These are phyloP conservation scores for Castanopsis chinensis DNA, from an alignment of 306 rosid species.

Conservation along the genomic window DNA sequence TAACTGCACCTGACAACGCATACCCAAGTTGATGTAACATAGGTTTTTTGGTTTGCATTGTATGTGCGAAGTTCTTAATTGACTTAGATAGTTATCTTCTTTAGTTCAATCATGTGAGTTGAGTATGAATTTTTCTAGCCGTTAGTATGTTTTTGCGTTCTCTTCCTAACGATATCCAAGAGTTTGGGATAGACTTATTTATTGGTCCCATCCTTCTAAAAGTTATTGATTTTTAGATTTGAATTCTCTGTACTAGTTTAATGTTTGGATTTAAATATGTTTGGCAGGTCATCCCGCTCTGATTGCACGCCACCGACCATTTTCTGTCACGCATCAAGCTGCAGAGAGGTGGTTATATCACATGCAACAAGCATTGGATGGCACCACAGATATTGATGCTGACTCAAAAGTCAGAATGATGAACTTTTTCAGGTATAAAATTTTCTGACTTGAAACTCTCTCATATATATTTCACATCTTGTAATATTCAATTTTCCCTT, in stretches of 20 bases:
- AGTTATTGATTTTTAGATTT: not conserved
- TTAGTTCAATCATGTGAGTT: too few species aligned
- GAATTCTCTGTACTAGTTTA: not conserved
- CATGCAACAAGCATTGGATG: conserved; percentile 76
- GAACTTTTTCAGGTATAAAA: conserved; percentile 69
- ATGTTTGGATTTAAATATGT: not conserved
- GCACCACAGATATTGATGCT: conserved; percentile 53
- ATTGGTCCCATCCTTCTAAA: not conserved
- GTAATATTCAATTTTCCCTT: not conserved
- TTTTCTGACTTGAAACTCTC: not conserved
- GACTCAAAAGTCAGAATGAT: conserved; percentile 64
- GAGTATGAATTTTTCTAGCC: too few species aligned
- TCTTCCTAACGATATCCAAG: not conserved
- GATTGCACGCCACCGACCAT: conserved; percentile 77
- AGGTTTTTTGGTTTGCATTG: too few species aligned
- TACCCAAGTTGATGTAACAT: too few species aligned
- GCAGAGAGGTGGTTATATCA: conserved; percentile 88
- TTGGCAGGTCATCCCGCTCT: conserved; percentile 90
- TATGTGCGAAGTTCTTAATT: too few species aligned
- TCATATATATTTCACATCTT: not conserved
- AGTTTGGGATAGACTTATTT: not conserved
- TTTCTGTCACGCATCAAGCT: conserved; percentile 68
- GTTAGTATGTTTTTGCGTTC: not conserved
- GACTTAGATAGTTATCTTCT: too few species aligned
- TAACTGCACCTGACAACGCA: too few species aligned